Base-by-base conservation (phyloP, 768 basidiomycete genomes). In the Multifurca ochricompacta region DNA sequence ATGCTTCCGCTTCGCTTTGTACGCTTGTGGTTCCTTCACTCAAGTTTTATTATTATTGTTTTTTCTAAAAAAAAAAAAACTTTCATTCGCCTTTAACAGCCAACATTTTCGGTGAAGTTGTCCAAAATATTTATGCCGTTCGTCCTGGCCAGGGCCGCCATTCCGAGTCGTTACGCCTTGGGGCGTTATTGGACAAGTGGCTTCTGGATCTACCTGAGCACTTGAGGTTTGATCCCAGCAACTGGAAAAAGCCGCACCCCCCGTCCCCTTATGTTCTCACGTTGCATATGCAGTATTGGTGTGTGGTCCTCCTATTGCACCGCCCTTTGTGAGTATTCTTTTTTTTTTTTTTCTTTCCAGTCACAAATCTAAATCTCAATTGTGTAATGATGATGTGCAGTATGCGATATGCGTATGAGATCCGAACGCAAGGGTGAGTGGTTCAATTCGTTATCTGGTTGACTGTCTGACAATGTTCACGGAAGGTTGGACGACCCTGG, bases 271-370 rank as follows among this genome's bases (percentile, higher is more conserved):
- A 87, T 59, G 69, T 87, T 23, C 69, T 90, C 52, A 85, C 83
- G 36, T 70, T 91, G 46, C 87, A 90, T 64, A 85, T 90, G 86
- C 84, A 87, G 63, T 90, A 89, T 63, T 91, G 88, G 88, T 87
- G 85, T 64, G 79, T 85, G 10, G 80, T 83, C 21, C 65, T 91
- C 30, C 64, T 91, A 27, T 68, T 90, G 46, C 87, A 90, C 66
- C 78, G 87, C 16, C 87, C 87, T 10, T 89, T 89, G 86, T 88
- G 66, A 70, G 85, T 73, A 21, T 10, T 32, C 53, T 47, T 37
- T 44, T 16, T 28, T 32, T 36, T 16, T 34, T 49, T 57, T n/a
- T n/a, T n/a, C n/a, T n/a, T n/a, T n/a, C n/a, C n/a, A n/a, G 53
- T 47, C 36, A 16, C 25, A 19, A 25, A 39, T 16, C 14, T 35